These are phyloP conservation scores for Glaciozyma antarctica DNA, from an alignment of 768 basidiomycete species.

Conservation along the genomic window DNA sequence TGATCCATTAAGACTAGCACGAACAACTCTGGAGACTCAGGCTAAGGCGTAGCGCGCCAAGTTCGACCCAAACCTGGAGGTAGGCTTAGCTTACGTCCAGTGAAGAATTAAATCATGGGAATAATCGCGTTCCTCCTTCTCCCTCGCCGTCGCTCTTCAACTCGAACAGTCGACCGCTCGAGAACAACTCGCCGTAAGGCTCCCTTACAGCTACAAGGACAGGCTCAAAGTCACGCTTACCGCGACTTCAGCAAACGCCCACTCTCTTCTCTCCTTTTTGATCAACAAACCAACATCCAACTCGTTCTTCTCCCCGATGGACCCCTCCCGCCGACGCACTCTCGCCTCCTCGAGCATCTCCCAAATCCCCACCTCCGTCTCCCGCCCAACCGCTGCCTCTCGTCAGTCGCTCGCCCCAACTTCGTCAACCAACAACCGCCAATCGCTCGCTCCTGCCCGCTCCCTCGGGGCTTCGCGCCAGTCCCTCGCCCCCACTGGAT, in stretches of 20 bases:
- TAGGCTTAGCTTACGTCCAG: background rate
- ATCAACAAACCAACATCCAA: slow-evolving; percentile 4
- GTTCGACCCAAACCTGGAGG: background rate
- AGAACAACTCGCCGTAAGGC: background rate
- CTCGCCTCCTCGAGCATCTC: background rate
- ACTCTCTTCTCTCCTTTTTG: background rate
- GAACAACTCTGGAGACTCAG: background rate
- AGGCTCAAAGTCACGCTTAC: background rate
- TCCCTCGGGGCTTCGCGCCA: slow-evolving; percentile 2
- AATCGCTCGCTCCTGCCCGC: slow-evolving; percentile 8
- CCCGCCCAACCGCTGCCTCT: slow-evolving; percentile 14
- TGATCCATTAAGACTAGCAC: background rate
- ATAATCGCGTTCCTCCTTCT: background rate
- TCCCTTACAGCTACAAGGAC: background rate
- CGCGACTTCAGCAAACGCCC: background rate
- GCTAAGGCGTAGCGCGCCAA: background rate
- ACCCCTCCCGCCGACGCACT: slow-evolving; percentile 19
- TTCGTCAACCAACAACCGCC: background rate
- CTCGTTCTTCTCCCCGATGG: slow-evolving; percentile 15
- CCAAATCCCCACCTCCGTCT: slow-evolving; percentile 21
- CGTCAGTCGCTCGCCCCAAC: slow-evolving; percentile 15
- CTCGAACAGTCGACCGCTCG: background rate
- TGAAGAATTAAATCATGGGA: too few relatives aligned
- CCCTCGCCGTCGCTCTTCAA: background rate
- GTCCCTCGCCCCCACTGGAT: background rate